These are phyloP conservation scores for Colletotrichum sp. DNA, from an alignment of 2,329 filamentous ascomycete genomes.

Conservation along the genomic window DNA sequence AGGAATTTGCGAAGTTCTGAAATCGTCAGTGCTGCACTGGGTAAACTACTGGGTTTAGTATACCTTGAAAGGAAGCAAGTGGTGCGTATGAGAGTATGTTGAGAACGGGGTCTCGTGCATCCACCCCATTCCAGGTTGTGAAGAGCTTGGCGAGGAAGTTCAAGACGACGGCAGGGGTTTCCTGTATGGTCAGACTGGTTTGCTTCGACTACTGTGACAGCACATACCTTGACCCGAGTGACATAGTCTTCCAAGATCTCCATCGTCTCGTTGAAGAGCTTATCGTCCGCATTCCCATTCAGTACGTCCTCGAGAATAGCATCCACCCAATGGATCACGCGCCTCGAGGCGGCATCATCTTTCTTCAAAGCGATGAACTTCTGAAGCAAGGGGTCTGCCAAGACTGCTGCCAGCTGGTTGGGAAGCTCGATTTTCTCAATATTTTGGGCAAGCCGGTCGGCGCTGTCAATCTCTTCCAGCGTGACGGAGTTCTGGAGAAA, in stretches of 20 bases:
- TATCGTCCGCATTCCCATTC: slow-evolving; percentile 53
- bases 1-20: slow-evolving; percentile 56
- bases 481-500: slow-evolving; percentile 60
- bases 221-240: slow-evolving; percentile 56
- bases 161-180: slow-evolving; percentile 48
- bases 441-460: slow-evolving; percentile 71
- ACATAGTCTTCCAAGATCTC: slow-evolving; percentile 62
- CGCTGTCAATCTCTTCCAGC: slow-evolving; percentile 79
- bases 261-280: slow-evolving; percentile 58
- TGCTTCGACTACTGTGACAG: background rate
- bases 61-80: slow-evolving; percentile 62
- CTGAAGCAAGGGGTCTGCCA: slow-evolving; percentile 78
- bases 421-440: slow-evolving; percentile 82
- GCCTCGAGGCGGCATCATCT: slow-evolving; percentile 51
- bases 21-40: slow-evolving; percentile 24
- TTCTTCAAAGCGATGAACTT: slow-evolving; percentile 74
- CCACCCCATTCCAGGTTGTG: slow-evolving; percentile 64
- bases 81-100: slow-evolving; percentile 62
- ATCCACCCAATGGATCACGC: slow-evolving; percentile 65
- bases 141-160: slow-evolving; percentile 59
- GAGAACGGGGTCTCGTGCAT: slow-evolving; percentile 58
- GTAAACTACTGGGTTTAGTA: background rate
- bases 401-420: slow-evolving; percentile 78
- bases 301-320: slow-evolving; percentile 61
- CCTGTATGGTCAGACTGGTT: slow-evolving; percentile 10